These are phyloP conservation scores for Sugiyamaella novakii DNA, from an alignment of 1,139 yeast genomes.

Conservation along the genomic window DNA sequence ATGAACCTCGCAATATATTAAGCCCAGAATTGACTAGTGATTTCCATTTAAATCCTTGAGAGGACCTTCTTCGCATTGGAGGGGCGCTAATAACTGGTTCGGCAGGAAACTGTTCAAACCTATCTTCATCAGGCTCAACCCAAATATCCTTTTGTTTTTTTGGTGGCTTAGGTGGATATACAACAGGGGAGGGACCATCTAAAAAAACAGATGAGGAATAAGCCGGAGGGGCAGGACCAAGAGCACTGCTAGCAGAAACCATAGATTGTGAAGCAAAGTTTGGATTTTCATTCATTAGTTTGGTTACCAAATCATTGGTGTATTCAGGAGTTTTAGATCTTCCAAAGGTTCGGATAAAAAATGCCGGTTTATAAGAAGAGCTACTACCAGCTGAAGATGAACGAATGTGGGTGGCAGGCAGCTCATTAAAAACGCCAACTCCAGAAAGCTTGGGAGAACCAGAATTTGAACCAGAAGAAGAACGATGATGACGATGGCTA, in stretches of 20 bases:
- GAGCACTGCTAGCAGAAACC: neutral
- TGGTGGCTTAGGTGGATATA: conserved; percentile 8
- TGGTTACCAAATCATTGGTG: conserved; percentile 18
- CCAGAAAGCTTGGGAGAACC: conserved; percentile 8
- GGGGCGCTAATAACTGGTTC: neutral
- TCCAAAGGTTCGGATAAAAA: conserved; percentile 19
- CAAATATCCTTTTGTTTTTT: conserved; percentile 11
- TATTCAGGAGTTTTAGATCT: conserved; percentile 16
- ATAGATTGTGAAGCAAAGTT: neutral
- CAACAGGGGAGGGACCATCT: conserved; percentile 13
- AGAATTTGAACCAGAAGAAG: conserved; percentile 14
- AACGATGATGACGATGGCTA: conserved; percentile 6
- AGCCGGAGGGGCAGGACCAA: neutral
- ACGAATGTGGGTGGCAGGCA: neutral
- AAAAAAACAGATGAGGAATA: conserved; percentile 2
- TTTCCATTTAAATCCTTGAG: conserved; percentile 11
- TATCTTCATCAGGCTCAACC: conserved; percentile 6
- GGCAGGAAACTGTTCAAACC: conserved; percentile 6
- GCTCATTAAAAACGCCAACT: neutral
- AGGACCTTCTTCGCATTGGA: neutral
- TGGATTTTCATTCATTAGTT: conserved; percentile 18
- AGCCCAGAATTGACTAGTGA: conserved; percentile 17
- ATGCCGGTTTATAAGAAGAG: conserved; percentile 15
- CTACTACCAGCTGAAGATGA: conserved; percentile 9
- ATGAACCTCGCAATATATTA: conserved; percentile 12